Conservation (phyloP, 2,329 filamentous ascomycete genomes). For the Pseudocercospora eumusae region DNA sequence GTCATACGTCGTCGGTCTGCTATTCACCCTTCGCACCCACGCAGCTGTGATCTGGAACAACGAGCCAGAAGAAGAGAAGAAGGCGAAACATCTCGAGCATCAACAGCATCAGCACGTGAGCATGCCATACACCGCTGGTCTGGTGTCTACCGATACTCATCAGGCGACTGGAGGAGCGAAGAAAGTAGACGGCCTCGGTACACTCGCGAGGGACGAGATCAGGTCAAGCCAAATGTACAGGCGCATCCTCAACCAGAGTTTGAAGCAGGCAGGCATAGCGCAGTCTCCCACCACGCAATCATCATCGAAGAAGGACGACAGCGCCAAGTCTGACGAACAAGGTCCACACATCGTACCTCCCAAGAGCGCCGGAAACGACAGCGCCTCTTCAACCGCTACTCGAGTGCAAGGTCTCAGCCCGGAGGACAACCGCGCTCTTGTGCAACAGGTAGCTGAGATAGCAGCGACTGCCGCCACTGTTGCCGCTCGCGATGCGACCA, state of each 20-base stretch:
- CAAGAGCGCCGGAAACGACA: conserved; percentile 56
- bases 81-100: conserved; percentile 28
- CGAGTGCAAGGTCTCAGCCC: conserved; percentile 69
- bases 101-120: conserved; percentile 25
- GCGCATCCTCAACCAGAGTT: conserved; percentile 84
- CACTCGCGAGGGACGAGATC: conserved; percentile 61
- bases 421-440: conserved; percentile 76
- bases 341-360: conserved; percentile 77
- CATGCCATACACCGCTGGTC: conserved; percentile 25
- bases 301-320: conserved; percentile 15
- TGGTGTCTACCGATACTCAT: conserved; percentile 20
- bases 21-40: conserved; percentile 94
- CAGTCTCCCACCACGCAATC: conserved; percentile 52
- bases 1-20: conserved; percentile 88
- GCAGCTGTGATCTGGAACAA: conserved; percentile 96
- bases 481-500: conserved; percentile 73
- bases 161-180: conserved; percentile 1
- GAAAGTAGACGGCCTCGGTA: conserved; percentile 25
- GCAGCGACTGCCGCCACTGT: conserved; percentile 87
- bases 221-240: conserved; percentile 89
- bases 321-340: conserved; percentile 38
- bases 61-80: conserved; percentile 61
- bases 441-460: conserved; percentile 88
- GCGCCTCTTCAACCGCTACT: conserved; percentile 42
- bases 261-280: conserved; percentile 76